Percentiles rank a stretch among this genome's conserved stretches.
Conservation (phyloP, 495 filamentous ascomycete species). For the Emericellopsis terricola region DNA sequence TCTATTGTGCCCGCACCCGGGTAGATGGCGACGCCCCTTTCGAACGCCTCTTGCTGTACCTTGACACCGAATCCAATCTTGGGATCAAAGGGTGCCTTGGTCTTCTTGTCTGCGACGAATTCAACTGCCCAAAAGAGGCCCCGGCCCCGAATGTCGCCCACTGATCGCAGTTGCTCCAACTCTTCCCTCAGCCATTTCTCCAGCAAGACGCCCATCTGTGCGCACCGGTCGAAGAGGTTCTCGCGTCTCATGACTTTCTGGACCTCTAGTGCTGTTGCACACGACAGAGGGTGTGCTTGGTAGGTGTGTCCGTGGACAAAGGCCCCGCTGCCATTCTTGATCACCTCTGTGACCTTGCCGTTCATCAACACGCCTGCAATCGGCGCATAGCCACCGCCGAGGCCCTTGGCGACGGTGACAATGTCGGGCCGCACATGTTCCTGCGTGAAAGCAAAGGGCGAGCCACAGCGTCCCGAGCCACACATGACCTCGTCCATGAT, state of each 20-base stretch:
- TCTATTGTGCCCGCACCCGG: constrained; percentile 49
- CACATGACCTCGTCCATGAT: constrained; percentile 64
- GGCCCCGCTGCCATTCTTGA: constrained; percentile 37
- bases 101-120: constrained; percentile 25
- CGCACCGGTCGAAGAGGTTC: constrained; percentile 34
- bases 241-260: constrained; percentile 39
- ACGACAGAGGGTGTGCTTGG: constrained; percentile 39
- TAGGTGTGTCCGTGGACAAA: constrained; percentile 47
- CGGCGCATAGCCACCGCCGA: constrained; percentile 47
- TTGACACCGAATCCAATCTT: constrained; percentile 21
- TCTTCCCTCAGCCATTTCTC: constrained; percentile 20
- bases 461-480: constrained; percentile 44
- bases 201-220: constrained; percentile 29
- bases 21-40: constrained; percentile 44
- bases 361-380: constrained; percentile 41
- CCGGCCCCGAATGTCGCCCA: constrained; percentile 41
- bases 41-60: constrained; percentile 35
- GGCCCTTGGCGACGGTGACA: constrained; percentile 47
- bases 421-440: constrained; percentile 30
- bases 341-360: constrained; percentile 30
- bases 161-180: constrained; percentile 28
- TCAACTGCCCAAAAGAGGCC: constrained; percentile 42
- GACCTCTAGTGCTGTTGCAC: constrained; percentile 41
- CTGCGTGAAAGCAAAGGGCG: constrained; percentile 39
- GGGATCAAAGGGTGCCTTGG: constrained; percentile 28